Evolutionary conservation across 805 yeast species (phyloP).

Genomic region (Sugiyamaella mastotermitis): DNA sequence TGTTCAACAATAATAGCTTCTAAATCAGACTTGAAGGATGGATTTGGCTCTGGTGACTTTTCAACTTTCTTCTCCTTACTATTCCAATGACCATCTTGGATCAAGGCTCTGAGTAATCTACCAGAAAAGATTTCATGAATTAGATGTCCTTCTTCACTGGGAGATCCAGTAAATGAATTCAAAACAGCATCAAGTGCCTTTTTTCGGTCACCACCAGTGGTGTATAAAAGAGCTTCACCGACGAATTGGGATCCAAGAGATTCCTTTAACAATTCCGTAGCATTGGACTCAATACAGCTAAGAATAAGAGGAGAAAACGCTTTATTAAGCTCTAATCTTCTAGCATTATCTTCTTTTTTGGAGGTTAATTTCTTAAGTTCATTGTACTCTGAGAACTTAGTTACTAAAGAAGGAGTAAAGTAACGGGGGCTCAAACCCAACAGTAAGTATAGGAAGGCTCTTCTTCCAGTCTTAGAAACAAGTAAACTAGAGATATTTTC

Average conservation of each 20-base stretch:
- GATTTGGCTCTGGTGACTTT: slow-evolving; percentile 46
- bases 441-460: slow-evolving; percentile 79
- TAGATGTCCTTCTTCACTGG: slow-evolving; percentile 58
- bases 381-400: slow-evolving; percentile 55
- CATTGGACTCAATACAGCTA: slow-evolving; percentile 44
- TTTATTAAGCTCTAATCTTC: slow-evolving; percentile 63
- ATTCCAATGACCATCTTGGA: slow-evolving; percentile 83
- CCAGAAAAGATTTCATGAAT: slow-evolving; percentile 62
- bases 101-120: slow-evolving; percentile 66
- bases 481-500: slow-evolving; percentile 46
- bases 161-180: slow-evolving; percentile 48
- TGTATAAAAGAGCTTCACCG: slow-evolving; percentile 64
- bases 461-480: slow-evolving; percentile 71
- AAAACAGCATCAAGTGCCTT: slow-evolving; percentile 50
- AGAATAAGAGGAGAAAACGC: slow-evolving; percentile 63
- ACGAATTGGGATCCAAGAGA: slow-evolving; percentile 81
- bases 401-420: slow-evolving; percentile 63
- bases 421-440: slow-evolving; percentile 75
- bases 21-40: slow-evolving; percentile 36
- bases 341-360: slow-evolving; percentile 73
- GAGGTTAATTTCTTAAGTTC: slow-evolving; percentile 62
- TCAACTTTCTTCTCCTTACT: slow-evolving; percentile 49
- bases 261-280: slow-evolving; percentile 51
- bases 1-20: slow-evolving; percentile 48
- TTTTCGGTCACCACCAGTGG: slow-evolving; percentile 41